A percentile compares a stretch with the other conserved stretches of the same genome.
These are phyloP conservation scores for Fusarium domesticum DNA, from an alignment of 2,329 filamentous ascomycete genomes.

Conservation along the genomic window DNA sequence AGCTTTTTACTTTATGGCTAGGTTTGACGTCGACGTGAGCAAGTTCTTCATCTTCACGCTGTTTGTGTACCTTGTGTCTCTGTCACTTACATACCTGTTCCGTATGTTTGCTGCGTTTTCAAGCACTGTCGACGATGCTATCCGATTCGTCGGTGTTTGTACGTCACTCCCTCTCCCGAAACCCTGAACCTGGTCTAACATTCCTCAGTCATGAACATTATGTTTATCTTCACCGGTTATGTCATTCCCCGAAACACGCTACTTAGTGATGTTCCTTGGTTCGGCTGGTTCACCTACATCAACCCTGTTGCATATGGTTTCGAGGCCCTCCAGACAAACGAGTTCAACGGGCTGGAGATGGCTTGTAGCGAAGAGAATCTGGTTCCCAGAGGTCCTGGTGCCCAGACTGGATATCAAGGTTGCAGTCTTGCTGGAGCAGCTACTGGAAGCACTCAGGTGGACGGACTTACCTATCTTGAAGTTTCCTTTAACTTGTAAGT, in stretches of 20 bases:
- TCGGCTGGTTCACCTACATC: constrained; percentile 62
- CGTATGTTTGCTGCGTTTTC: constrained; percentile 57
- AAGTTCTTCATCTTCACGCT: constrained; percentile 66
- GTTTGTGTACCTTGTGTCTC: constrained; percentile 55
- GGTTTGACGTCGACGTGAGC: constrained; percentile 60
- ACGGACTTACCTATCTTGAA: background rate
- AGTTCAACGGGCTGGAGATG: constrained; percentile 54
- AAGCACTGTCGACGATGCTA: constrained; percentile 59
- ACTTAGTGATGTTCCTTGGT: constrained; percentile 62
- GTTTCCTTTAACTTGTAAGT: constrained; percentile 8
- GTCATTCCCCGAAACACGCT: constrained; percentile 55
- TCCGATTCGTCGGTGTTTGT: constrained; percentile 51
- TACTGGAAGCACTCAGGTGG: background rate
- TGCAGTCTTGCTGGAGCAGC: constrained; percentile 54
- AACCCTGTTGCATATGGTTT: constrained; percentile 66
- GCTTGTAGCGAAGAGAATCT: constrained; percentile 43
- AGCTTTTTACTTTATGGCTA: constrained; percentile 73
- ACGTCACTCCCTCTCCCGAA: background rate
- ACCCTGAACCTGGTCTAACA: background rate
- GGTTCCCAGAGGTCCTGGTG: constrained; percentile 44
- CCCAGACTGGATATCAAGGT: constrained; percentile 45
- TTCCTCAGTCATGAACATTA: constrained; percentile 48
- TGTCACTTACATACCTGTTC: constrained; percentile 51
- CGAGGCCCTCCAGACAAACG: constrained; percentile 56
- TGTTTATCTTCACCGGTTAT: constrained; percentile 66